Base-by-base conservation (phyloP, 352 stramenopile species). In the Globisporangium polare region DNA sequence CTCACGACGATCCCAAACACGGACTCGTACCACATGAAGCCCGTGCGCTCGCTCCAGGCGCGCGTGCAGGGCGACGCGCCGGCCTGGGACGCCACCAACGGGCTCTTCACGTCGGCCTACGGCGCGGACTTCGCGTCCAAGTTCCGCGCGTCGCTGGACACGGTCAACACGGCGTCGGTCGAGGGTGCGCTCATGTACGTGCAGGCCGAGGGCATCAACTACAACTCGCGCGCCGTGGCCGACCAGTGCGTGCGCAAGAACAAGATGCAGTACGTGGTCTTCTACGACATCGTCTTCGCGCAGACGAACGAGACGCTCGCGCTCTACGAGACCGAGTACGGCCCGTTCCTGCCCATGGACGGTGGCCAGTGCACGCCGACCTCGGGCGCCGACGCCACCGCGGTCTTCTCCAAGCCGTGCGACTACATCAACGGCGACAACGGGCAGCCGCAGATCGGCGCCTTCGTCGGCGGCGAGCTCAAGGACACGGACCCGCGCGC, bases 241-340 rank as follows among this genome's bases (percentile, higher is more conserved):
- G 9, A 47, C 22, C 37, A 49, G 33, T 63, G 57, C 45, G 22
- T 42, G 53, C 83, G 85, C 57, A 96, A 96, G 79, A 92, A 91
- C 69, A 74, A 83, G 17, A 89, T 91, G 67, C 63, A 78, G 46
- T 86, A 89, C 66, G 63, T 96, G 35, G 84, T 95, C 13, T 91
- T 96, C 65, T 94, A 93, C 67, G 84, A 92, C 43, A 78, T 84
- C 33, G 73, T 80, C 8, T 76, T 94, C 35, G 75, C 73, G 26
- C 84, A 95, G 63, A 86, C 88, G 15, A 94, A 90, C 68, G 79
- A 88, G 61, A 82, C 82, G 53, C 58, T 95, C 5, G 86, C 84
- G 31, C 60, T 82, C 53, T 95, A 85, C 69, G 45, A 81, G 53
- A 68, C 79, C 29, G 84, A 92, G 66, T 91, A 92, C 67, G 80